Percentiles rank a stretch among this genome's conserved stretches.
These are phyloP conservation scores for Fusarium sp. DNA, from an alignment of 2,329 filamentous ascomycete genomes.

Conservation along the genomic window DNA sequence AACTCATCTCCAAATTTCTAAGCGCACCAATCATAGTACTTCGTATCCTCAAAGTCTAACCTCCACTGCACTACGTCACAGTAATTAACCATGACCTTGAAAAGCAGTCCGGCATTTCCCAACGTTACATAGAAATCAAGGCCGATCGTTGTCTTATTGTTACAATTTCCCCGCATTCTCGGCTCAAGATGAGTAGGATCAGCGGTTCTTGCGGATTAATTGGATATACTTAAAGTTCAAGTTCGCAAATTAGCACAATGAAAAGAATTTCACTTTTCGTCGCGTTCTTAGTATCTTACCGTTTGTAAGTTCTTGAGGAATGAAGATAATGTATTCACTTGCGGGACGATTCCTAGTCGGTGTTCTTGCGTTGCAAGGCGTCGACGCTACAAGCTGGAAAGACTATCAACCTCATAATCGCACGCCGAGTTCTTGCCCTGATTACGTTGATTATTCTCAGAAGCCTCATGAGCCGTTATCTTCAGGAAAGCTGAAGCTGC, in stretches of 20 bases:
- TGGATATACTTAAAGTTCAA: not conserved
- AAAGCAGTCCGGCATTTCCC: not conserved
- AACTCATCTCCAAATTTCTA: not conserved
- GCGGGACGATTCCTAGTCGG: not conserved
- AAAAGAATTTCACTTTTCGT: not conserved
- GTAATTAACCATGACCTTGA: not conserved
- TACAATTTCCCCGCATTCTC: constrained; percentile 8
- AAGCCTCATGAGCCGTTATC: constrained; percentile 11
- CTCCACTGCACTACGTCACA: constrained; percentile 18
- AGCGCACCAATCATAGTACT: constrained; percentile 13
- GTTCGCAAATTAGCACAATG: not conserved
- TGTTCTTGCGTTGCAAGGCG: not conserved
- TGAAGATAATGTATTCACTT: not conserved
- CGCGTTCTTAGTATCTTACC: rapidly evolving
- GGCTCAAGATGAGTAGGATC: constrained; percentile 10
- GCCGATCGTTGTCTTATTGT: not conserved
- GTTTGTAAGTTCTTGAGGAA: too few species aligned
- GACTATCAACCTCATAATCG: constrained; percentile 24
- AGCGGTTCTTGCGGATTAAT: not conserved
- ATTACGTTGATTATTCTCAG: constrained; percentile 24
- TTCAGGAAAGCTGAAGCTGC: constrained; percentile 10
- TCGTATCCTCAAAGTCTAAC: not conserved
- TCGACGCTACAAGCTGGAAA: constrained; percentile 8
- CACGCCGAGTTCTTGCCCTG: constrained; percentile 15
- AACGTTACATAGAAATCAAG: constrained; percentile 27